Evolutionary conservation across 106 monocot species (phyloP), one percentile per base, ranked within the genome.

Genomic region (Dioscorea dumetorum): DNA sequence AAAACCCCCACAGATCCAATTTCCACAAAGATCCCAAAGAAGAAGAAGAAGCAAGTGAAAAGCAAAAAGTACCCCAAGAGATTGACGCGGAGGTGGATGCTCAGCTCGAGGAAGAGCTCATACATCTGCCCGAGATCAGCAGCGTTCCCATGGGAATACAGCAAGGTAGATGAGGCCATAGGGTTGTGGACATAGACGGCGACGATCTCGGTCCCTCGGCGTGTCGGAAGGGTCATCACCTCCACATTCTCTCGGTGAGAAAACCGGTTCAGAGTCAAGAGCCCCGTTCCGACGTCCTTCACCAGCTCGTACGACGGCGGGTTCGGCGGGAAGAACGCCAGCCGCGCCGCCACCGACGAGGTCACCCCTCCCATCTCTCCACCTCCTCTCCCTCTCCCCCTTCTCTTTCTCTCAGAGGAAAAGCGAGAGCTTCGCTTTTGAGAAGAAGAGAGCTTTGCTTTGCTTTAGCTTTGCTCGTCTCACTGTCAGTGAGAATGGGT

Each of bases 81-180:
- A 22, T 66, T 66, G 21, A 66, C 66, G n/a, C 66, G 34, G 50
- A 66, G 66, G 50, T 66, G 34, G 66, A 66, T 22, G 41, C 48
- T 66, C 21, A 66, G 66, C 66, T 66, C 41, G 6, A 66, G 13
- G 21, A 66, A 66, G 22, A 66, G 66, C 20, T 66, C 66, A 51
- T 66, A 66, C n/a, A 66, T 34, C 23, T 66, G 66, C 2, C 66
- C 66, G 49, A 66, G 66, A 50, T 66, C 66, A 50, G 66, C 66
- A 0, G 66, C 66, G 48, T 66, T 66, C 17, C 66, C 66, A 51
- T 66, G 66, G 18, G 66, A 66, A 22, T 66, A 66, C 4, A 66
- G 50, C 18, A 66, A 4, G 21, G 66, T 66, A 50, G 48, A 41
- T 22, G 41, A 48, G 2, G 66, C 66, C 17, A 48, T 48, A 13